Percentiles rank a stretch among this genome's conserved stretches.
phyloP scores from a whole-genome alignment of 768 basidiomycete genomes.

The Agaricus blazei region DNA sequence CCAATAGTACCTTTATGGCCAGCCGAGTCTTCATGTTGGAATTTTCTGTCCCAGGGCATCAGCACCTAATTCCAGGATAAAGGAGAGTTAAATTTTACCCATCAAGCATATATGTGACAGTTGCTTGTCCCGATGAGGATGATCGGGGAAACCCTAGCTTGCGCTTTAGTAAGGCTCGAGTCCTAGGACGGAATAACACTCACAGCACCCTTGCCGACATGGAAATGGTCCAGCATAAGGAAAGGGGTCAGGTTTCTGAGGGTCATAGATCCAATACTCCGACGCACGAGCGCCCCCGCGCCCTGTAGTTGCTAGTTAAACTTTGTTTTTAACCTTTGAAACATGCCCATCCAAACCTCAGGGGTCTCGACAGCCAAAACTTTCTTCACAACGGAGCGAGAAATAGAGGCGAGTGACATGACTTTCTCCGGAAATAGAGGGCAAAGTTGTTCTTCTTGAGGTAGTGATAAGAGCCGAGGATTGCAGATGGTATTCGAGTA shows the following conservation, averaged over 20 bases:
- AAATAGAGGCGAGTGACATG: constrained; percentile 33
- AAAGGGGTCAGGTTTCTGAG: constrained; percentile 87
- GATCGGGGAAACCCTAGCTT: constrained; percentile 80
- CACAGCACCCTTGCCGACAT: constrained; percentile 64
- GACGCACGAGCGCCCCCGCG: constrained; percentile 74
- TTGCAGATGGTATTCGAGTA: not conserved
- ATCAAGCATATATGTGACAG: constrained; percentile 85
- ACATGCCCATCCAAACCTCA: constrained; percentile 39
- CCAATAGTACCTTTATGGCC: constrained; percentile 76
- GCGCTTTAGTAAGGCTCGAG: not conserved
- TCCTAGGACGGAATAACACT: constrained; percentile 17
- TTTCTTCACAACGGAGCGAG: constrained; percentile 69
- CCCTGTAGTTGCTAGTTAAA: constrained; percentile 41
- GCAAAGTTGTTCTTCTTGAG: not conserved
- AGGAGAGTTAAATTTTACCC: constrained; percentile 39
- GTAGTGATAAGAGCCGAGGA: not conserved
- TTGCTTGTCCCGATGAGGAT: constrained; percentile 87
- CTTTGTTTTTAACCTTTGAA: constrained; percentile 2
- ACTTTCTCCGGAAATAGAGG: not conserved
- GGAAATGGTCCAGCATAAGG: constrained; percentile 85
- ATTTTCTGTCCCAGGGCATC: constrained; percentile 35
- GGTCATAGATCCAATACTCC: constrained; percentile 74
- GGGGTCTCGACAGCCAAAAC: constrained; percentile 72
- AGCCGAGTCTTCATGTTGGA: constrained; percentile 87
- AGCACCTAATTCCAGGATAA: not conserved